These are phyloP conservation scores for Aspergillus leporis DNA, from an alignment of 495 filamentous ascomycete species.

Conservation along the genomic window DNA sequence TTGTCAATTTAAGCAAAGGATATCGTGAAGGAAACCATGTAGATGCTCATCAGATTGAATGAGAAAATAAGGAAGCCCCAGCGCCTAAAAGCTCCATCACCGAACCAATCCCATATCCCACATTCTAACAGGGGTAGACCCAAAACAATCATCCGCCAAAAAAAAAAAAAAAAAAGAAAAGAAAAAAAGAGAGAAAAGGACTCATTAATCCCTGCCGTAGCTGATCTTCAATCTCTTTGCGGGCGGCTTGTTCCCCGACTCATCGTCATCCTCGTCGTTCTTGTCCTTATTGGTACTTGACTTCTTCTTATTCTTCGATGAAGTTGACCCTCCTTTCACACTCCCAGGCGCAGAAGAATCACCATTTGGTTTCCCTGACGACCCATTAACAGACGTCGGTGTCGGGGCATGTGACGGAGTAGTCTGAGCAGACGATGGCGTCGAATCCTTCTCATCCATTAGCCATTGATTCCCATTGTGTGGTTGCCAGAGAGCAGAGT, in stretches of 20 bases:
- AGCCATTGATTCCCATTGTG: neutral
- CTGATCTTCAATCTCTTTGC: conserved; percentile 54
- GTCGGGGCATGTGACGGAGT: conserved; percentile 54
- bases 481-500: neutral
- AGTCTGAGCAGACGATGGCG: conserved; percentile 48
- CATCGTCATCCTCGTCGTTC: conserved; percentile 42
- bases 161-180: no score
- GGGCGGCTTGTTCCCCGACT: conserved; percentile 46
- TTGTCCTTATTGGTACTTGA: conserved; percentile 35
- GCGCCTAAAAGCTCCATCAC: neutral
- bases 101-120: conserved; percentile 12
- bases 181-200: no score
- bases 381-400: conserved; percentile 44
- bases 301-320: conserved; percentile 52
- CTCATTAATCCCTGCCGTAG: conserved; percentile 44
- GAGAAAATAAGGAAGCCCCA: neutral
- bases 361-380: conserved; percentile 32
- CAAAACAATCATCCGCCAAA: conserved; percentile 1
- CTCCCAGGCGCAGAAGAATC: conserved; percentile 29
- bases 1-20: conserved; percentile 13
- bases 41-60: conserved; percentile 11
- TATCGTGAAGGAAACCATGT: conserved; percentile 18
- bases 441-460: conserved; percentile 40
- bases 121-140: conserved; percentile 16
- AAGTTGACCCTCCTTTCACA: conserved; percentile 24